Conservation (phyloP, 2,329 filamentous ascomycete species). For the Eutypa lata region DNA sequence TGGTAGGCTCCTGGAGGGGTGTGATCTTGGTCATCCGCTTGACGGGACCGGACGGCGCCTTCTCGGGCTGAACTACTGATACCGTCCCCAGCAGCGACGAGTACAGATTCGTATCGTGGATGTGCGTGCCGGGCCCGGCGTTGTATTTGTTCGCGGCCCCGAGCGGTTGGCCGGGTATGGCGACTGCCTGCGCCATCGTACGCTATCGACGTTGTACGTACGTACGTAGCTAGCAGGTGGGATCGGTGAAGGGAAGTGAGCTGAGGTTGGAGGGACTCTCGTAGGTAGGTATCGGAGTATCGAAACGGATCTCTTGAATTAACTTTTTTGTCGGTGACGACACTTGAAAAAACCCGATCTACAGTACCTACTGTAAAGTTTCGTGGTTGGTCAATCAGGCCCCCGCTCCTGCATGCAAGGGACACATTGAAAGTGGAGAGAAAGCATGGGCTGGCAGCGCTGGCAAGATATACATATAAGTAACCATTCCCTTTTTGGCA, state of each 20-base stretch:
- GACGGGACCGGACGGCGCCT: conserved; percentile 42
- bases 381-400: too few species aligned
- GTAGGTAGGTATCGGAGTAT: too few species aligned
- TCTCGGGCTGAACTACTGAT: conserved; percentile 47
- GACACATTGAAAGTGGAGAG: too few species aligned
- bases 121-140: conserved; percentile 80
- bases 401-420: not conserved
- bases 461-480: too few species aligned
- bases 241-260: too few species aligned
- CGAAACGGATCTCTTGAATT: too few species aligned
- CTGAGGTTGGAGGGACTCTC: too few species aligned
- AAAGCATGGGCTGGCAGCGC: too few species aligned
- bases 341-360: not conserved
- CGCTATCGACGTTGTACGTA: not conserved
- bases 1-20: conserved; percentile 21
- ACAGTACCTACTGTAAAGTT: not conserved
- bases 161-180: conserved; percentile 79
- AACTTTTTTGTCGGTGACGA: not conserved
- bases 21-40: conserved; percentile 58
- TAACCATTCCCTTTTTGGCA: not conserved
- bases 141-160: conserved; percentile 64
- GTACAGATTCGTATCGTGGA: conserved; percentile 71
- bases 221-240: too few species aligned
- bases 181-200: conserved; percentile 43
- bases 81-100: conserved; percentile 80